phyloP scores from a whole-genome alignment of 148 eudicot species.

The Cornus controversa region DNA sequence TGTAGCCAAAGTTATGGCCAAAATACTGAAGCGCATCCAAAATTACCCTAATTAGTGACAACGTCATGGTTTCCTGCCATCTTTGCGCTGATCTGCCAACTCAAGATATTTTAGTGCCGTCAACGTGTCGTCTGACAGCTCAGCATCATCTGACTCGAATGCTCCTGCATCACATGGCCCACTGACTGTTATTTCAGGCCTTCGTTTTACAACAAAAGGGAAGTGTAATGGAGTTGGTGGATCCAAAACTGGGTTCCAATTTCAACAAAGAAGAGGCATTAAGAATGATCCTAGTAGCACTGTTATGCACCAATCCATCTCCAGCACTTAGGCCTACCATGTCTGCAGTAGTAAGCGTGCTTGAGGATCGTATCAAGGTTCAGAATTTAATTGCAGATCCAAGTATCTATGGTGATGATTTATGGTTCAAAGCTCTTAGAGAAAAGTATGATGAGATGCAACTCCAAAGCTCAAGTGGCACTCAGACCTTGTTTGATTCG shows the following conservation, averaged over 20 bases:
- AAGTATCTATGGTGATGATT: conserved; percentile 10
- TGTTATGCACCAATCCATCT: conserved; percentile 46
- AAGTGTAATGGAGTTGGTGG: conserved; percentile 28
- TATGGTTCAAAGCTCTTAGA: conserved; percentile 19
- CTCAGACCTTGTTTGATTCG: neutral
- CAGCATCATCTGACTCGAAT: too few species aligned
- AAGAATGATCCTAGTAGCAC: conserved; percentile 43
- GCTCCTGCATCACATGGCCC: too few species aligned
- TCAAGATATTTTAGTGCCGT: too few species aligned
- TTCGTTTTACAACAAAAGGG: conserved; percentile 21
- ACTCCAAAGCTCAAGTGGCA: neutral
- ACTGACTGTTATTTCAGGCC: conserved; percentile 27
- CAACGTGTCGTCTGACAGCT: too few species aligned
- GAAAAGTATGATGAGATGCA: conserved; percentile 21
- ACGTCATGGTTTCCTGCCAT: too few species aligned
- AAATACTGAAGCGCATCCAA: too few species aligned
- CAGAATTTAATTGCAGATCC: conserved; percentile 7
- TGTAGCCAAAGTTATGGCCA: too few species aligned
- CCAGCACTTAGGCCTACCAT: conserved; percentile 58
- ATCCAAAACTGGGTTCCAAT: conserved; percentile 27
- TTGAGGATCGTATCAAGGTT: conserved; percentile 4
- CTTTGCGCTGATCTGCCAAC: too few species aligned
- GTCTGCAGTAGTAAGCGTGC: conserved; percentile 32
- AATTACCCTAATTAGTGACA: too few species aligned
- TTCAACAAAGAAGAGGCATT: conserved; percentile 28